Conservation (phyloP, 306 rosid species). For the Vigna angularis region DNA sequence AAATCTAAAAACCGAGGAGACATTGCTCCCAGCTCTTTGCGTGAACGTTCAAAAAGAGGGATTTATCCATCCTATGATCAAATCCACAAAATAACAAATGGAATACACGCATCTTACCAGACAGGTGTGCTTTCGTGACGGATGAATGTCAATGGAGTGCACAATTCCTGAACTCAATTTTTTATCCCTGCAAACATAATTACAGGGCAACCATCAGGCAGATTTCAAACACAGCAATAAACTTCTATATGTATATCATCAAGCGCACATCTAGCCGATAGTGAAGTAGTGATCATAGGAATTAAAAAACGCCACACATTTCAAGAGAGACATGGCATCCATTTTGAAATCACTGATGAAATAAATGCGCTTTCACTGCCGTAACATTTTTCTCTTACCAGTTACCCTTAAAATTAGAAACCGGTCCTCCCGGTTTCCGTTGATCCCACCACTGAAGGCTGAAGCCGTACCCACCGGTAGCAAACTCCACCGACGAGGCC, state of each 20-base stretch:
- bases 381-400: slow-evolving; percentile 59
- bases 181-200: slow-evolving; percentile 69
- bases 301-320: background rate
- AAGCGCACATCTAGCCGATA: no score
- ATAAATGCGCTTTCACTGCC: background rate
- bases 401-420: slow-evolving; percentile 81
- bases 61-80: background rate
- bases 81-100: slow-evolving; percentile 8
- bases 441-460: slow-evolving; percentile 98
- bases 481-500: slow-evolving; percentile 92
- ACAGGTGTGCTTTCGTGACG: slow-evolving; percentile 92
- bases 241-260: background rate
- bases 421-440: slow-evolving; percentile 82
- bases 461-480: slow-evolving; percentile 83
- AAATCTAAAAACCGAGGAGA: background rate
- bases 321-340: background rate
- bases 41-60: background rate
- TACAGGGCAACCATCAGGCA: slow-evolving; percentile 7
- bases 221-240: background rate
- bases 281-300: no score
- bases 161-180: slow-evolving; percentile 72
- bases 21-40: background rate
- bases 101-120: slow-evolving; percentile 58
- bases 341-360: background rate
- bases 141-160: slow-evolving; percentile 90